Percentiles rank a stretch among this genome's conserved stretches.
Evolutionary conservation across 306 rosid genomes (phyloP).

Genomic region (Purshia tridentata): DNA sequence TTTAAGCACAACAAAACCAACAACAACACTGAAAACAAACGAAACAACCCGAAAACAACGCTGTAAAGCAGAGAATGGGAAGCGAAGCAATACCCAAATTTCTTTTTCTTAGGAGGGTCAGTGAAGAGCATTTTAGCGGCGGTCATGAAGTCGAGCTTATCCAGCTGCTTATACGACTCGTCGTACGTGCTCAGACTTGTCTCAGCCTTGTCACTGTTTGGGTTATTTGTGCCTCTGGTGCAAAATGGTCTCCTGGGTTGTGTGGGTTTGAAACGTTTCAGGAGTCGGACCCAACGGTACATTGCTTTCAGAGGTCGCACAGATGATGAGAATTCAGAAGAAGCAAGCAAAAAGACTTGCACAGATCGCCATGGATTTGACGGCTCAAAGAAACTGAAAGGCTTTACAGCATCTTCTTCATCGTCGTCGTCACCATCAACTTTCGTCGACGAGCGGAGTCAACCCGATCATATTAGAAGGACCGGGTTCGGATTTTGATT

Average conservation of each 20-base stretch:
- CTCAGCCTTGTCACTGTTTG: slow-evolving; percentile 18
- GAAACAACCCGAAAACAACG: neutral
- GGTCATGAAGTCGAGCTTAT: slow-evolving; percentile 65
- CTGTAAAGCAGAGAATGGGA: neutral
- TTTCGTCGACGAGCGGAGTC: too few relatives aligned
- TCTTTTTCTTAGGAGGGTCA: slow-evolving; percentile 53
- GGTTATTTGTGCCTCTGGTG: slow-evolving; percentile 19
- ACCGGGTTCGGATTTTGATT: too few relatives aligned
- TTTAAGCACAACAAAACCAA: neutral
- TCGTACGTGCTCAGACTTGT: slow-evolving; percentile 33
- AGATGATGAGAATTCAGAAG: too few relatives aligned
- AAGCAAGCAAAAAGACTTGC: too few relatives aligned
- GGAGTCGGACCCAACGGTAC: slow-evolving; percentile 30
- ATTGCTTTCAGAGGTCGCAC: too few relatives aligned
- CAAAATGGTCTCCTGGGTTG: slow-evolving; percentile 38
- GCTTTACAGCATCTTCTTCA: too few relatives aligned
- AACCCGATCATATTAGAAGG: too few relatives aligned
- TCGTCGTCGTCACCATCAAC: too few relatives aligned
- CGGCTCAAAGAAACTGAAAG: too few relatives aligned
- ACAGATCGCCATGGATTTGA: too few relatives aligned
- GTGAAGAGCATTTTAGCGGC: slow-evolving; percentile 81
- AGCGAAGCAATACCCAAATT: slow-evolving; percentile 63
- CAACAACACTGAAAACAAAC: neutral
- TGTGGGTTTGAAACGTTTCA: slow-evolving; percentile 32
- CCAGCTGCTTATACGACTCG: slow-evolving; percentile 59